Base-by-base conservation (phyloP, 805 yeast genomes). In the baker's yeast (Saccharomyces cerevisiae) region DNA sequence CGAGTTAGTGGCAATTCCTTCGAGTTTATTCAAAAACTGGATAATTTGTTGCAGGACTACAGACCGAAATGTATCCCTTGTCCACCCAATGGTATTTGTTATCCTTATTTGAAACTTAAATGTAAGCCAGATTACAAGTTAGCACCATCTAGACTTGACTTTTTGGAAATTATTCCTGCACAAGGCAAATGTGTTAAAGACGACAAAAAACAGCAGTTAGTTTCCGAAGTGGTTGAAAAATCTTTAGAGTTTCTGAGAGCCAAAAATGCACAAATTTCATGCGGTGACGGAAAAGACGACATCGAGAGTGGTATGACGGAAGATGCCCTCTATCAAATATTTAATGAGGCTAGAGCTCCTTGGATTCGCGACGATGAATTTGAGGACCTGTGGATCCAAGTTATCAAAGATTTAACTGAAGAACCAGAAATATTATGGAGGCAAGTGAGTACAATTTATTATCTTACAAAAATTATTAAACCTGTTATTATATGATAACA, bases 51-150 rank as follows among this genome's bases (percentile, higher is more conserved):
- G 54, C 79, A 78, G 50, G 54, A 77, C 50, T 67, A 78, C 51
- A 77, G 77, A 50, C 95, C 96, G 2, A 48, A 60, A 0, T 92
- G 99, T 71, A 71, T 79, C 3, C 79, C 79, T 27, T 92, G 98
- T 66, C 97, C 98, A 1, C 79, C 76, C 3, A 84, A 91, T 70
- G 94, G 91, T 0, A 74, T 80, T 41, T 92, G 98, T 70, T 81
- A 77, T 58, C 80, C 82, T 26, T 66, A 76, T 48, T 73, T 86
- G 61, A 73, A 77, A 51, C 63, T 87, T 8, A 82, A 78, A 54
- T 92, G 99, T 70, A 83, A 80, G 60, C 83, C 82, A 48, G 96
- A 85, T 54, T 73, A 77, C 51, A 84, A 85, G 14, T 75, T 79
- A 58, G 71, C 80, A 43, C 53, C 57, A 30, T 58, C 66, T 13